Evolutionary conservation across 2,329 filamentous ascomycete species (phyloP), one percentile per base, ranked within the genome.

Genomic region (Trichoderma atrobrunneum): DNA sequence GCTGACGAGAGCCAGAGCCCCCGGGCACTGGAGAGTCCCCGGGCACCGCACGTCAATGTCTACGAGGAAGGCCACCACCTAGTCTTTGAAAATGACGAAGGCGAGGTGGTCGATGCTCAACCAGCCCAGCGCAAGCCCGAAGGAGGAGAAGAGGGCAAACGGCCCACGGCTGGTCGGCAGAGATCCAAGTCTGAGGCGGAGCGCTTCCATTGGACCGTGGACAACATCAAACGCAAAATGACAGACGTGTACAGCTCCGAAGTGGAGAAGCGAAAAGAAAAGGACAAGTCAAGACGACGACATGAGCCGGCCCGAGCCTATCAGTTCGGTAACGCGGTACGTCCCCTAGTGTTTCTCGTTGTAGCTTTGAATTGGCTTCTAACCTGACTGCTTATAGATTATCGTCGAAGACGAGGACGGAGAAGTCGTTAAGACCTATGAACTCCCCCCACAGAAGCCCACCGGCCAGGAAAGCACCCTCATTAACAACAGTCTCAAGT

Each of bases 361-460:
- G 10, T 32, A 2, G 26, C 11, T 11, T 59, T 14, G 24, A 14
- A 28, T 24, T 43, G 14, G 16, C 28, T 3, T 71, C 32, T 60
- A n/a, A 57, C 39, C 12, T 24, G 14, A 12, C 8, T 39, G 12
- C 24, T 10, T 30, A 26, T 26, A 93, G 84, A 93, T 97, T 75
- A 95, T 97, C 78, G 92, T 97, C 18, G 93, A 97, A 82, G 93
- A 97, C 74, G 92, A 93, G 80, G 91, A 95, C 76, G 93, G 93
- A 57, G 93, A 97, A 79, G 93, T 97, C 36, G 88, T 97, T 79
- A 95, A 95, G 83, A 90, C 93, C 71, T 95, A 94, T 78, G 91
- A 95, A 74, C 87, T 95, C 32, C 91, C 92, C 1, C 83, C 86
- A 0, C 81, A 88, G 30, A 88, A 86, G 74, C 73, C 76, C 0